Evolutionary conservation across 805 yeast genomes (phyloP).

Genomic region (Wickerhamiella kurtzmanii): DNA sequence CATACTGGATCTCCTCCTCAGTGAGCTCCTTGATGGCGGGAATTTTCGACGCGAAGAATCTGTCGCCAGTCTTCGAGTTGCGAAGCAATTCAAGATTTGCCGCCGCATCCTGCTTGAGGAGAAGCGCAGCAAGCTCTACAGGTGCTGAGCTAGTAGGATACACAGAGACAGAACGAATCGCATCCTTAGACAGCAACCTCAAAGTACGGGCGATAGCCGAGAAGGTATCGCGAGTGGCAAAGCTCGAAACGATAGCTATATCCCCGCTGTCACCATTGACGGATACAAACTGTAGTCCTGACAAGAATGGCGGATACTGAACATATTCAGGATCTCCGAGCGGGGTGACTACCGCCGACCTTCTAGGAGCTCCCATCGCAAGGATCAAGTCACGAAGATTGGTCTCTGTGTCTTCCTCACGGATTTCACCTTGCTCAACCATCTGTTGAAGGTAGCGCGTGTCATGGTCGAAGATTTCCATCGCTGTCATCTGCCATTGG

Average conservation of each 20-base stretch:
- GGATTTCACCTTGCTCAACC: constrained; percentile 21
- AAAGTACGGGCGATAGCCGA: constrained; percentile 7
- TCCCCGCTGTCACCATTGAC: constrained; percentile 1
- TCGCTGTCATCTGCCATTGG: constrained; percentile 20
- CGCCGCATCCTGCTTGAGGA: background rate
- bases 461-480: constrained; percentile 36
- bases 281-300: constrained; percentile 6
- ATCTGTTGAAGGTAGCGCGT: constrained; percentile 21
- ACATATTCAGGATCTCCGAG: background rate
- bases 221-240: constrained; percentile 2
- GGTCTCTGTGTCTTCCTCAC: constrained; percentile 12
- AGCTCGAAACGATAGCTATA: constrained; percentile 9
- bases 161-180: background rate
- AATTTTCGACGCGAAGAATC: background rate
- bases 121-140: background rate
- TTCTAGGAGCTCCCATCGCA: constrained; percentile 6
- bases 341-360: constrained; percentile 12
- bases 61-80: background rate
- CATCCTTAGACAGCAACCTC: background rate
- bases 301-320: constrained; percentile 8
- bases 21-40: background rate
- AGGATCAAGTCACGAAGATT: constrained; percentile 13
- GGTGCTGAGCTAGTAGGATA: background rate
- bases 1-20: background rate
- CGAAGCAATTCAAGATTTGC: background rate